phyloP scores from a whole-genome alignment of 2,329 filamentous ascomycete genomes.

The Pseudogymnoascus sp. region DNA sequence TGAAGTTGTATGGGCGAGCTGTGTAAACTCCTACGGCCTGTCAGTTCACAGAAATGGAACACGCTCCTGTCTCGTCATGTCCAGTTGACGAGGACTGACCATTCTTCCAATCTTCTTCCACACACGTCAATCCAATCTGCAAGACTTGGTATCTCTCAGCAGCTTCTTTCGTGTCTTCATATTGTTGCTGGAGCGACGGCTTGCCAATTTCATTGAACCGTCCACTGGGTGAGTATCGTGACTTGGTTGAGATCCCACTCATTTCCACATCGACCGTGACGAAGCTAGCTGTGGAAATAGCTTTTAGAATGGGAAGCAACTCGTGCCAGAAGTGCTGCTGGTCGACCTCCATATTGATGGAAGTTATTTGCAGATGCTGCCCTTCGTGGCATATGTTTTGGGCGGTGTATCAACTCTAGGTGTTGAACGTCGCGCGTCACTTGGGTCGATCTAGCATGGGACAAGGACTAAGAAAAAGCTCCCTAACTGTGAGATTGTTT shows the following conservation, averaged over 20 bases:
- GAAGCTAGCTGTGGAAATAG: conserved; percentile 51
- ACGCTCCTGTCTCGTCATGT: conserved; percentile 7
- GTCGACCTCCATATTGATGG: conserved; percentile 47
- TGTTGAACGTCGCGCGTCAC: background rate
- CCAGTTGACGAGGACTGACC: conserved; percentile 28
- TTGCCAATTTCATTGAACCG: conserved; percentile 32
- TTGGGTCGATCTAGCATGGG: background rate
- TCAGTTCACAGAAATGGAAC: background rate
- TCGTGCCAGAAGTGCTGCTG: conserved; percentile 36
- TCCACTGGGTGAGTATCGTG: conserved; percentile 20
- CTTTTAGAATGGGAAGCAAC: conserved; percentile 47
- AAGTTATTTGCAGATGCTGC: background rate
- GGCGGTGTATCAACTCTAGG: background rate
- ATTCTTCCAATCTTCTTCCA: conserved; percentile 45
- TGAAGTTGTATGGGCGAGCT: conserved; percentile 57
- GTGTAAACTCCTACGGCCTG: conserved; percentile 40
- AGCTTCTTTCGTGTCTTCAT: conserved; percentile 50
- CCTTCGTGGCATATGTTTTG: conserved; percentile 1
- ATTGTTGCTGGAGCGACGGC: conserved; percentile 50
- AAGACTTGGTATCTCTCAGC: conserved; percentile 57
- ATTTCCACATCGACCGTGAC: conserved; percentile 60
- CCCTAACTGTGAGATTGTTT: background rate
- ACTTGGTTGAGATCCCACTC: conserved; percentile 47
- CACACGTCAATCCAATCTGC: conserved; percentile 59
- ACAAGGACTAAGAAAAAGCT: background rate